Evolutionary conservation across 176 grass and related monocot genomes (phyloP).

Genomic region (Avena eriantha): DNA sequence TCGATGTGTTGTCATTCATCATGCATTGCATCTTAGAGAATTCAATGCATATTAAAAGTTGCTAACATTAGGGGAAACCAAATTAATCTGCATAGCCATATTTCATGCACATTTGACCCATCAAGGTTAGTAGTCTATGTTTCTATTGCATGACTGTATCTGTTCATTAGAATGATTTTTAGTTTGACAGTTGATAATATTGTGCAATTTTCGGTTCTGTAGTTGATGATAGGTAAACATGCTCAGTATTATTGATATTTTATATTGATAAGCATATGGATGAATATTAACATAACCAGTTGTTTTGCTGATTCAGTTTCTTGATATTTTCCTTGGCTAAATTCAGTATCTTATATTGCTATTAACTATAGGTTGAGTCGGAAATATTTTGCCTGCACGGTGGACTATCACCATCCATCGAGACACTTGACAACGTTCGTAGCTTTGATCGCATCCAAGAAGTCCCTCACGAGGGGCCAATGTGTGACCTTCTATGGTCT

Average conservation of each 20-base stretch:
- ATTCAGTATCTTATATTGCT: neutral
- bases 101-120: neutral
- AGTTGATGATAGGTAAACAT: neutral
- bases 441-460: slow-evolving; percentile 76
- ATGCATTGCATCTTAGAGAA: neutral
- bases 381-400: slow-evolving; percentile 81
- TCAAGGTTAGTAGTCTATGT: no score
- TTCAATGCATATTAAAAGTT: neutral
- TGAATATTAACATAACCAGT: neutral
- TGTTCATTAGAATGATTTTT: neutral
- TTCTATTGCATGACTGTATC: neutral
- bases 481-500: slow-evolving; percentile 84
- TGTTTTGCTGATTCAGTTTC: neutral
- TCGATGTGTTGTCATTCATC: no score
- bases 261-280: neutral
- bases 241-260: neutral
- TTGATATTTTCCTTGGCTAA: neutral
- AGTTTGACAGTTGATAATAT: neutral
- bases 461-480: slow-evolving; percentile 73
- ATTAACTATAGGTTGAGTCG: slow-evolving; percentile 53
- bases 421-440: slow-evolving; percentile 70
- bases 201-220: neutral
- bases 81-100: neutral
- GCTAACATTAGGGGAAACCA: neutral
- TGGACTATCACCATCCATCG: slow-evolving; percentile 68